phyloP scores from a whole-genome alignment of 352 stramenopile genomes.

The Peronospora belbahrii region DNA sequence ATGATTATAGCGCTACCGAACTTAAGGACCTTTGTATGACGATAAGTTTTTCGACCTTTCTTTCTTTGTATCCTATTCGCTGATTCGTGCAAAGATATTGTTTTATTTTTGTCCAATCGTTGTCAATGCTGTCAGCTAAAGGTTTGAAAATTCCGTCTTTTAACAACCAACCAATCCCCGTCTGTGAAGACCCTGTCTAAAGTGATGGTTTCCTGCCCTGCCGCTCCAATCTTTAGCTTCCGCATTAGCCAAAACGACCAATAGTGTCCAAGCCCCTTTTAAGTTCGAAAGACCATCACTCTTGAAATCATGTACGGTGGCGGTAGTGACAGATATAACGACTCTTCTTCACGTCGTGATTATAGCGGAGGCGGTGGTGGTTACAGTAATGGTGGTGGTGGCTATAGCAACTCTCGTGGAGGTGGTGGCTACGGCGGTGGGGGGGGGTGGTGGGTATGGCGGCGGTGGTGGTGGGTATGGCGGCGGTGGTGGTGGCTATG shows the following conservation, averaged over 20 bases:
- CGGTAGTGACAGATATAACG: conserved; percentile 56
- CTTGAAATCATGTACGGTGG: conserved; percentile 55
- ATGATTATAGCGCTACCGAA: background rate
- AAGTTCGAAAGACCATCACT: conserved; percentile 15
- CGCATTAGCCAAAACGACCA: conserved; percentile 25
- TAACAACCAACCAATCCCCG: conserved; percentile 26
- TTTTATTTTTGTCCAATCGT: conserved; percentile 15
- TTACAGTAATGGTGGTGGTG: conserved; percentile 18
- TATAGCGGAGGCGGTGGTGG: conserved; percentile 31
- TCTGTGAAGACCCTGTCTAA: conserved; percentile 15
- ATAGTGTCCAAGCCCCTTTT: conserved; percentile 1
- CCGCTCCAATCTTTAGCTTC: background rate
- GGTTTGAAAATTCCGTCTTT: conserved; percentile 13
- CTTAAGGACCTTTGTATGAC: background rate
- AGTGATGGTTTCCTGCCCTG: conserved; percentile 18
- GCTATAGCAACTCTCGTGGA: conserved; percentile 22
- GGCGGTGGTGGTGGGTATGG: conserved; percentile 16
- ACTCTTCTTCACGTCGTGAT: conserved; percentile 71
- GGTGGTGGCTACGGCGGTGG: conserved; percentile 26
- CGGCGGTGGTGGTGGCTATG: conserved; percentile 19
- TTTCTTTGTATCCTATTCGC: too few species aligned
- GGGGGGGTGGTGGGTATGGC: conserved; percentile 25
- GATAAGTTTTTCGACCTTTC: too few species aligned
- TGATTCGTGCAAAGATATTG: conserved; percentile 6
- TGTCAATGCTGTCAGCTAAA: background rate